Conservation (phyloP, 139 green algal species). For the Picochlorum sp. region DNA sequence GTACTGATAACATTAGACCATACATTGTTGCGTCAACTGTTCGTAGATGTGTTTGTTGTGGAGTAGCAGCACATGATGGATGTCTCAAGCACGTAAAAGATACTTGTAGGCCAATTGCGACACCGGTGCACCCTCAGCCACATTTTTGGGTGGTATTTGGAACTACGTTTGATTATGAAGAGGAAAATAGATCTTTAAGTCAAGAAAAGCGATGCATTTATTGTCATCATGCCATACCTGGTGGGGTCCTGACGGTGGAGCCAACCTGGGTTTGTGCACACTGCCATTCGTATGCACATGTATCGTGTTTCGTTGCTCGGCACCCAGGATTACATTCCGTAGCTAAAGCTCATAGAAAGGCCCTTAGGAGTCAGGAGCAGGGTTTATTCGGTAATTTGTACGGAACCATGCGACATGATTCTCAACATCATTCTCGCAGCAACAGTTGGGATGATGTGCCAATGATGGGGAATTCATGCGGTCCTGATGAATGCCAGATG, state of each 20-base stretch:
- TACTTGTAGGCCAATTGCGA: slow-evolving; percentile 19
- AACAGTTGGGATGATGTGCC: no score
- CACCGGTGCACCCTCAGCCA: slow-evolving; percentile 17
- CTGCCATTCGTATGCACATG: slow-evolving; percentile 49
- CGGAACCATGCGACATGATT: no score
- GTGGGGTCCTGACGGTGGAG: slow-evolving; percentile 42
- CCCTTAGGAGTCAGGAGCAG: not conserved
- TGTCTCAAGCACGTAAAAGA: slow-evolving; percentile 32
- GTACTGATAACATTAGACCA: slow-evolving; percentile 14
- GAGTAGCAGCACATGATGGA: slow-evolving; percentile 42
- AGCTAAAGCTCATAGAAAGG: not conserved
- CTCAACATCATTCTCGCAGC: no score
- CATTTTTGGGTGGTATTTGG: slow-evolving; percentile 23
- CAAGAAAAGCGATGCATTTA: slow-evolving; percentile 39
- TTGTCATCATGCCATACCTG: slow-evolving; percentile 38
- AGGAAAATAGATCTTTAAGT: not conserved
- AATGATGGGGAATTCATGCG: not conserved
- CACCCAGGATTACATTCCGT: slow-evolving; percentile 16
- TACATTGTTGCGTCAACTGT: slow-evolving; percentile 5
- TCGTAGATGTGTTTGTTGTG: slow-evolving; percentile 50
- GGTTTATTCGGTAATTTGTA: no score
- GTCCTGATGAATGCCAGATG: not conserved
- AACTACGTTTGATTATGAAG: slow-evolving; percentile 2
- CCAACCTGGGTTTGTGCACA: slow-evolving; percentile 64
- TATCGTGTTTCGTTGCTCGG: slow-evolving; percentile 40